Evolutionary conservation across 1,139 yeast genomes (phyloP).

Genomic region (Yamadazyma spencermartinsiae): DNA sequence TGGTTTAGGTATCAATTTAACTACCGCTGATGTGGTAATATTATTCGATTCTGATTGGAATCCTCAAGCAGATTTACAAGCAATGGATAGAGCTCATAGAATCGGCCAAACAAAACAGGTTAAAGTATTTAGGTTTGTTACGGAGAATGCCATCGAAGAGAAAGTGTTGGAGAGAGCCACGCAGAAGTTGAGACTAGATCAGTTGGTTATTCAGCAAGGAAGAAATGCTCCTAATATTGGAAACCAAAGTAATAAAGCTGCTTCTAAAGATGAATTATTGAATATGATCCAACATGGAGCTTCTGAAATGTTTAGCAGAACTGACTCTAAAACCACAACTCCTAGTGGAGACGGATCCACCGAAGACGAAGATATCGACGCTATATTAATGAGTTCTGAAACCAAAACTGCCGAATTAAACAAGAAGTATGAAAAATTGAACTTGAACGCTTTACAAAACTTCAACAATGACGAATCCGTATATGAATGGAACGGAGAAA

Average conservation of each 20-base stretch:
- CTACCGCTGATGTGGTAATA: constrained; percentile 73
- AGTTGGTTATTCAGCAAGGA: constrained; percentile 80
- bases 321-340: constrained; percentile 16
- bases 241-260: constrained; percentile 20
- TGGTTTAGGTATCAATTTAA: constrained; percentile 81
- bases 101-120: constrained; percentile 85
- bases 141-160: constrained; percentile 81
- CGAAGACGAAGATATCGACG: constrained; percentile 50
- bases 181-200: constrained; percentile 74
- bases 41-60: constrained; percentile 83
- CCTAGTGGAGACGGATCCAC: constrained; percentile 29
- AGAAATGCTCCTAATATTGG: constrained; percentile 32
- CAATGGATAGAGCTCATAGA: constrained; percentile 88
- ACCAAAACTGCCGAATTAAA: constrained; percentile 62
- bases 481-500: constrained; percentile 85
- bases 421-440: constrained; percentile 62
- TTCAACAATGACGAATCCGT: constrained; percentile 66
- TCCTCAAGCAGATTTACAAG: constrained; percentile 85
- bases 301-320: constrained; percentile 49
- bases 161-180: constrained; percentile 79
- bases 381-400: constrained; percentile 61
- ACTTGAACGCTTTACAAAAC: constrained; percentile 75
- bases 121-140: constrained; percentile 70
- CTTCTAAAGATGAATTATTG: constrained; percentile 61
- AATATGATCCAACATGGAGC: constrained; percentile 86